These are phyloP conservation scores for Phytophthora sp. DNA, from an alignment of 352 stramenopile genomes.

Conservation along the genomic window DNA sequence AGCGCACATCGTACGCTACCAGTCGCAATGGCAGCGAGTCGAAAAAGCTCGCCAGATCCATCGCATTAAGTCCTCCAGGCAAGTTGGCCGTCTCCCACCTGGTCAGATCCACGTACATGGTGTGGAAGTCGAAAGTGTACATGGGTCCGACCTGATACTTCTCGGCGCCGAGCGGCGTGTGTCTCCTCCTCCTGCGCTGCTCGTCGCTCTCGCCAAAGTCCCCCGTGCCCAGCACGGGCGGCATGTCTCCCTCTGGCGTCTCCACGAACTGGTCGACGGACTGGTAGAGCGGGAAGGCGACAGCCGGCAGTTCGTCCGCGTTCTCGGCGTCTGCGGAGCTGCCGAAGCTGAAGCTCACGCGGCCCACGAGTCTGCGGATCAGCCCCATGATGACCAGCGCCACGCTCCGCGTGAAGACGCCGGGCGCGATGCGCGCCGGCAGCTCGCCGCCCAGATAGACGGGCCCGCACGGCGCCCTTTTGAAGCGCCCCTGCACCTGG, in stretches of 20 bases:
- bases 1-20: slow-evolving; percentile 70
- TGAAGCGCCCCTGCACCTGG: slow-evolving; percentile 88
- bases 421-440: slow-evolving; percentile 59
- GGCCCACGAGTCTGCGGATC: slow-evolving; percentile 68
- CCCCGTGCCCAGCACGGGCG: slow-evolving; percentile 53
- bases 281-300: slow-evolving; percentile 82
- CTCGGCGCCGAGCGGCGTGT: slow-evolving; percentile 60
- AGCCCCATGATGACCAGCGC: slow-evolving; percentile 81
- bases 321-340: slow-evolving; percentile 21
- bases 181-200: slow-evolving; percentile 39
- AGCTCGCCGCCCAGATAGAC: slow-evolving; percentile 84
- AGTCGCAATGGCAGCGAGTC: slow-evolving; percentile 72
- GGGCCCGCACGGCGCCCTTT: slow-evolving; percentile 50
- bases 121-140: slow-evolving; percentile 92
- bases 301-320: slow-evolving; percentile 51
- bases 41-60: slow-evolving; percentile 83
- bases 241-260: slow-evolving; percentile 55
- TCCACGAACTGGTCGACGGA: slow-evolving; percentile 83
- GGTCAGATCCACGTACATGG: slow-evolving; percentile 86
- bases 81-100: slow-evolving; percentile 85
- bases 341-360: slow-evolving; percentile 80
- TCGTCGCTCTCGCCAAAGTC: slow-evolving; percentile 76
- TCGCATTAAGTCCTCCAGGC: slow-evolving; percentile 66
- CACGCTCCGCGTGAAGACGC: slow-evolving; percentile 80
- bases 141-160: slow-evolving; percentile 62